Conservation (phyloP, 148 eudicot species). For the Polygonum maritimum region DNA sequence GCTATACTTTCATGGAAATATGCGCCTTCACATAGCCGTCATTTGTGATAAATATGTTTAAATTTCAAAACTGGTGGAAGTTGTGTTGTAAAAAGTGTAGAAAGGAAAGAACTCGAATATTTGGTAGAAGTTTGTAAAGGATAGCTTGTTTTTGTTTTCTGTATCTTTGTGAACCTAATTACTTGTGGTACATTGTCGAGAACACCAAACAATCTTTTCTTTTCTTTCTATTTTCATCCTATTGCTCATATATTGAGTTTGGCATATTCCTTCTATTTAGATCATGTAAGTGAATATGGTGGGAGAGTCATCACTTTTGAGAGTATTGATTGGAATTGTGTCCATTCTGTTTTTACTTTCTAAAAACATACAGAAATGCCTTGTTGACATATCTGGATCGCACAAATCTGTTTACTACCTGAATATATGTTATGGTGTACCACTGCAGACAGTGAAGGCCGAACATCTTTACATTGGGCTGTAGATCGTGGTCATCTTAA, state of each 20-base stretch:
- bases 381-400: neutral
- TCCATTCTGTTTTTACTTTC: too few relatives aligned
- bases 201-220: neutral
- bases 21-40: too few relatives aligned
- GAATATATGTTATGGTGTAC: neutral
- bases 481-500: slow-evolving; percentile 86
- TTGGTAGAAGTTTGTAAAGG: neutral
- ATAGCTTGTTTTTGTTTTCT: neutral
- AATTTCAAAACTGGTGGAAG: too few relatives aligned
- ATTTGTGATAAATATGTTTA: too few relatives aligned
- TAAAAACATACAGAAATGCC: neutral
- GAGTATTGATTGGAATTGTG: too few relatives aligned
- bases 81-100: neutral
- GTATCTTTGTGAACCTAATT: neutral
- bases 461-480: slow-evolving; percentile 98
- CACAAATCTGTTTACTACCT: neutral
- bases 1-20: too few relatives aligned
- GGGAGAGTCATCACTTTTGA: too few relatives aligned
- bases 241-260: too few relatives aligned
- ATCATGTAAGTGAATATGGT: too few relatives aligned
- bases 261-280: neutral
- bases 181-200: neutral
- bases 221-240: too few relatives aligned
- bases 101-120: too few relatives aligned
- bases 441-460: slow-evolving; percentile 86